Evolutionary conservation across 768 basidiomycete species (phyloP).

Genomic region (Naematelia encephala): DNA sequence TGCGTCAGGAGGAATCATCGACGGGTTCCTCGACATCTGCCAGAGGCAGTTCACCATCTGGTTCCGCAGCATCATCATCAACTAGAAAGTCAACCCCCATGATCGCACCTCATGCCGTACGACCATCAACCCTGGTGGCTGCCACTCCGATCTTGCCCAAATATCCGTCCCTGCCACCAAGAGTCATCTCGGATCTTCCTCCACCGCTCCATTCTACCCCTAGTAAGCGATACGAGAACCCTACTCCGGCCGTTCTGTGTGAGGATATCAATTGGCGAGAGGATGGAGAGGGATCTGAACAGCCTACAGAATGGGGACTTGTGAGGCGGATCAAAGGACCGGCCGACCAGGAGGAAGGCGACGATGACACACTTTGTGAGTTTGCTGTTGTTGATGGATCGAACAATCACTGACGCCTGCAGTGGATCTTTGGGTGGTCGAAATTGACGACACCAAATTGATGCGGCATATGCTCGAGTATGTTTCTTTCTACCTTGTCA

Average conservation of each 20-base stretch:
- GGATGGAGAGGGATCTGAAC: conserved; percentile 11
- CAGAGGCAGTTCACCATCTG: neutral
- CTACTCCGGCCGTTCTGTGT: conserved; percentile 11
- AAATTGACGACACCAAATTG: conserved; percentile 32
- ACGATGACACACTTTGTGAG: conserved; percentile 29
- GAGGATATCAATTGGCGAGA: conserved; percentile 34
- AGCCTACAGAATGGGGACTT: conserved; percentile 14
- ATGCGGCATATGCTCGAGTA: conserved; percentile 36
- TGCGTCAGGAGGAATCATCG: neutral
- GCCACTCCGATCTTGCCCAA: neutral
- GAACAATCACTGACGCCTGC: neutral
- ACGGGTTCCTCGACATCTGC: neutral
- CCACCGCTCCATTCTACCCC: conserved; percentile 26
- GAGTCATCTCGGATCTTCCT: conserved; percentile 14
- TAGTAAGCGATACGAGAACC: neutral
- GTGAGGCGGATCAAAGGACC: conserved; percentile 35
- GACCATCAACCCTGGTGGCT: neutral
- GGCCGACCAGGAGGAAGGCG: conserved; percentile 32
- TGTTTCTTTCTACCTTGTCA: conserved; percentile 10
- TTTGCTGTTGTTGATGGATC: conserved; percentile 2
- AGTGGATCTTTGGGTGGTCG: conserved; percentile 45
- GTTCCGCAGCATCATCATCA: neutral
- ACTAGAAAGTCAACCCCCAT: neutral
- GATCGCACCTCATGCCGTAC: neutral
- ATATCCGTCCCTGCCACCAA: conserved; percentile 1